These are phyloP conservation scores for Ascochyta rabiei DNA, from an alignment of 2,329 filamentous ascomycete genomes.

Conservation along the genomic window DNA sequence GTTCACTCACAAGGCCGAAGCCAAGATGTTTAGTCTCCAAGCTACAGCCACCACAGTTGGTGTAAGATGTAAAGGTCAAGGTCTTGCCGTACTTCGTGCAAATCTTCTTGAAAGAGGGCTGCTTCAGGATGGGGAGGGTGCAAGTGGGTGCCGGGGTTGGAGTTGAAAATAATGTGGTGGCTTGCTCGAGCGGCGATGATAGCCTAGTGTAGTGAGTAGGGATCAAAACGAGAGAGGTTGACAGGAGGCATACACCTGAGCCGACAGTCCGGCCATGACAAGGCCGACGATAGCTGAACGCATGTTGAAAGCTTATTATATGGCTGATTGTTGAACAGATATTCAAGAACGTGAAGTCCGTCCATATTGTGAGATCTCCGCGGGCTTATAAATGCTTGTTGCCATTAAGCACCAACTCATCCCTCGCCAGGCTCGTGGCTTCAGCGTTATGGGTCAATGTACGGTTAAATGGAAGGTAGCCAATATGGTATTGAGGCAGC, in stretches of 20 bases:
- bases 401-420: background rate
- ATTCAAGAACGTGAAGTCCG: background rate
- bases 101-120: constrained; percentile 22
- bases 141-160: constrained; percentile 20
- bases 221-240: background rate
- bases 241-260: background rate
- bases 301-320: background rate
- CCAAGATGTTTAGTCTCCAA: constrained; percentile 27
- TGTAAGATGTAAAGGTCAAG: constrained; percentile 32
- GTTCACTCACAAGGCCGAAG: constrained; percentile 31
- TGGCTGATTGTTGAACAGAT: background rate
- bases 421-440: background rate
- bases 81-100: constrained; percentile 36
- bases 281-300: background rate
- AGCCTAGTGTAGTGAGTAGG: background rate
- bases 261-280: background rate
- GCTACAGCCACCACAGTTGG: constrained; percentile 35
- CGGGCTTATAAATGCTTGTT: constrained; percentile 4
- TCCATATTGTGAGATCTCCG: background rate
- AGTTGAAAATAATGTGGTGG: background rate
- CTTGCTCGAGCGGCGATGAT: background rate
- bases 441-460: background rate
- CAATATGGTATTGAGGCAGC: background rate
- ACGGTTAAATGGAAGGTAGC: background rate
- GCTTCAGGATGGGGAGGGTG: constrained; percentile 21